phyloP scores from a whole-genome alignment of 2,329 filamentous ascomycete genomes.

The Atkinsonella texensis region DNA sequence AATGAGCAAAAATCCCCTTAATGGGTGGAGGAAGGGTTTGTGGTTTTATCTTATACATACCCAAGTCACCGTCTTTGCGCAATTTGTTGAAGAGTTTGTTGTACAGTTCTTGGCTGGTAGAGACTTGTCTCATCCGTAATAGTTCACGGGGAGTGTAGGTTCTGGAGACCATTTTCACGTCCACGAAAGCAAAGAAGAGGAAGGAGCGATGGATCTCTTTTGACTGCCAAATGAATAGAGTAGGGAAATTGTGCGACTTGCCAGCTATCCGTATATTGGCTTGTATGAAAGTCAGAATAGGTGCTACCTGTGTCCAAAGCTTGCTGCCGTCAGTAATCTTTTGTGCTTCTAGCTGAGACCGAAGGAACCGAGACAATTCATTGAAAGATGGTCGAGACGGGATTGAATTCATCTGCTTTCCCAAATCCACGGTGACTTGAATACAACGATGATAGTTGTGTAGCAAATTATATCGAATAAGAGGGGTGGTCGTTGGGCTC shows the following conservation, averaged over 20 bases:
- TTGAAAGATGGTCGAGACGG: conserved; percentile 8
- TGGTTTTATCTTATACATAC: conserved; percentile 17
- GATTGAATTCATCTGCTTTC: conserved; percentile 16
- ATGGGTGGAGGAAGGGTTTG: background rate
- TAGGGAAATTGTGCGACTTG: conserved; percentile 19
- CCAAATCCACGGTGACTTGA: conserved; percentile 17
- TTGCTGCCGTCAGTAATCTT: conserved; percentile 18
- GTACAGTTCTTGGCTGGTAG: conserved; percentile 16
- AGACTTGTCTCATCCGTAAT: conserved; percentile 21
- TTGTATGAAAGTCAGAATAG: conserved; percentile 23
- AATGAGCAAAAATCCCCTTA: background rate
- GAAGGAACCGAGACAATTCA: conserved; percentile 15
- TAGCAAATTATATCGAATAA: conserved; percentile 20
- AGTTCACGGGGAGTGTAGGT: conserved; percentile 34
- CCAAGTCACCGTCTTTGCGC: conserved; percentile 26
- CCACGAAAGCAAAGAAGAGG: conserved; percentile 28
- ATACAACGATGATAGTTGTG: conserved; percentile 18
- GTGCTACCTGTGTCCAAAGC: conserved; percentile 18
- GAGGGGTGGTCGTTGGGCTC: conserved; percentile 16
- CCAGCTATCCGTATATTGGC: conserved; percentile 12
- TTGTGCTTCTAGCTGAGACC: conserved; percentile 15
- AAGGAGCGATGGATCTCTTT: conserved; percentile 23
- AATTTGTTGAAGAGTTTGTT: conserved; percentile 22
- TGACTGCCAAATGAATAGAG: conserved; percentile 27
- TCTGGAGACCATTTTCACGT: conserved; percentile 28